A percentile compares a stretch with the other conserved stretches of the same genome.
These are phyloP conservation scores for Russula sp. DNA, from an alignment of 768 basidiomycete species.

Conservation along the genomic window DNA sequence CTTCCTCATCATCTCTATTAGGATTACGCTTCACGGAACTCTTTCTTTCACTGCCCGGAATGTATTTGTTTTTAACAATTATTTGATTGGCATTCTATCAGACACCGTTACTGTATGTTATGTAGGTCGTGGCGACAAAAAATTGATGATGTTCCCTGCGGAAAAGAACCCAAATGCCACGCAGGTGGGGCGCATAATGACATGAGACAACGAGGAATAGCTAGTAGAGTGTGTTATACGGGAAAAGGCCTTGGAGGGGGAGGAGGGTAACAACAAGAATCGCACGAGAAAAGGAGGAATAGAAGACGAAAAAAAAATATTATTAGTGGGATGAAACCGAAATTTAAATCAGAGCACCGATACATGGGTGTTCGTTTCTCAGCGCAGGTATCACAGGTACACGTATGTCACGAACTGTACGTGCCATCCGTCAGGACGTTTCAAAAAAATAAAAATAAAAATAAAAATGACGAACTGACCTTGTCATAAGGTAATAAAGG, in stretches of 20 bases:
- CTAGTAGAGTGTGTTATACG: not conserved
- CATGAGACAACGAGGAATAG: not conserved
- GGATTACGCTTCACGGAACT: not conserved
- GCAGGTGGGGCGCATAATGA: constrained; percentile 8
- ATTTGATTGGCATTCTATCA: constrained; percentile 18
- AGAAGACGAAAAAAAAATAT: not conserved
- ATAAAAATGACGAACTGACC: constrained; percentile 31
- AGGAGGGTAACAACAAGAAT: not conserved
- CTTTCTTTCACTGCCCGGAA: not conserved
- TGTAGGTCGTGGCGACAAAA: constrained; percentile 15
- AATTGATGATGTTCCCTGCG: constrained; percentile 1
- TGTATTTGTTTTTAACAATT: constrained; percentile 9
- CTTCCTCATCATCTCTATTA: not conserved
- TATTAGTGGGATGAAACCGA: constrained; percentile 10
- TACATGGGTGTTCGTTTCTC: not conserved
- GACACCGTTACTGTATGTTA: constrained; percentile 18
- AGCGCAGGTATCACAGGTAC: constrained; percentile 8
- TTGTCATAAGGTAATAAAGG: constrained; percentile 53
- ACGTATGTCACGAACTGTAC: constrained; percentile 21
- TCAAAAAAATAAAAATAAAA: not conserved
- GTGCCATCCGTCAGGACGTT: not conserved
- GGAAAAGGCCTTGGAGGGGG: not conserved
- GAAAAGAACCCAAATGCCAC: constrained; percentile 15
- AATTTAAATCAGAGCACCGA: constrained; percentile 7
- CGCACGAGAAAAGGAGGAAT: not conserved